Percentiles rank a stretch among this genome's conserved stretches.
phyloP scores from a whole-genome alignment of 257 asterid genomes.

The Lycium ferocissimum region DNA sequence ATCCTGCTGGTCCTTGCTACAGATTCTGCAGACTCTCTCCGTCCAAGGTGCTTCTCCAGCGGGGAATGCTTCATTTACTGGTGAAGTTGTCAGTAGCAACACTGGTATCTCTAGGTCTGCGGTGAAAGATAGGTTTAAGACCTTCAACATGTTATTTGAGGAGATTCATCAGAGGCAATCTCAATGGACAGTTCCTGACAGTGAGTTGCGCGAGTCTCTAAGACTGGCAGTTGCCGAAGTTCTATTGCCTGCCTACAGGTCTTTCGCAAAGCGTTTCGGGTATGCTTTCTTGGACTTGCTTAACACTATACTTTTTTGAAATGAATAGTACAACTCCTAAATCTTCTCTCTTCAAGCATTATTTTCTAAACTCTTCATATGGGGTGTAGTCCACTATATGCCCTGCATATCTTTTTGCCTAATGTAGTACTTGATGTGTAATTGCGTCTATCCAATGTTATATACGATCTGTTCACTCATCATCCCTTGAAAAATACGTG shows the following conservation, averaged over 20 bases:
- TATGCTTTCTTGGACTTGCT: conserved; percentile 41
- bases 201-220: conserved; percentile 91
- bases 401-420: neutral
- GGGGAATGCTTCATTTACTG: conserved; percentile 55
- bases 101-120: conserved; percentile 72
- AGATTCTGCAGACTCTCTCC: conserved; percentile 91
- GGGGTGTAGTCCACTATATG: neutral
- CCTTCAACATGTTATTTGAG: conserved; percentile 80
- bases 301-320: neutral
- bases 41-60: conserved; percentile 64
- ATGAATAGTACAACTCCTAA: neutral
- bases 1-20: conserved; percentile 34
- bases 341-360: neutral
- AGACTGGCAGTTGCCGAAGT: conserved; percentile 99
- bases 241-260: conserved; percentile 90
- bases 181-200: conserved; percentile 98
- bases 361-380: neutral
- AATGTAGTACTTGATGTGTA: neutral
- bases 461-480: neutral
- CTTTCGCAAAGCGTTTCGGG: conserved; percentile 87
- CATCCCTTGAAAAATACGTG: neutral
- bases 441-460: neutral
- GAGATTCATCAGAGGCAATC: conserved; percentile 98
- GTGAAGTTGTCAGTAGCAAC: conserved; percentile 51
- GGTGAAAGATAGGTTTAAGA: conserved; percentile 89